Percentiles rank a stretch among this genome's conserved stretches.
phyloP scores from a whole-genome alignment of 2,329 filamentous ascomycete species.

The Thielaviopsis populi region DNA sequence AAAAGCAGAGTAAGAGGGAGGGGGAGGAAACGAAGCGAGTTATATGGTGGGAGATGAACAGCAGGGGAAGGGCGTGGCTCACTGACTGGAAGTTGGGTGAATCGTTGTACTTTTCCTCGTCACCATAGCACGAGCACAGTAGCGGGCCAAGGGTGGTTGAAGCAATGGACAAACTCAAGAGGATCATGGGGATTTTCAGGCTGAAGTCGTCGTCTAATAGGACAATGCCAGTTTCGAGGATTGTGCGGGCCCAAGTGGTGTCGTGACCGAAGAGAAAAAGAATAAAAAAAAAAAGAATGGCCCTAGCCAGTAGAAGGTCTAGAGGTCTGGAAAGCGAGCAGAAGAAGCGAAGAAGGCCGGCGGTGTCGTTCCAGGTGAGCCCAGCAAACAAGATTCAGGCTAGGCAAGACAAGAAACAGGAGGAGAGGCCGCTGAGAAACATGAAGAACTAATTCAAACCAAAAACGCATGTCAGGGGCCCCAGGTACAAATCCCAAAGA shows the following conservation, averaged over 20 bases:
- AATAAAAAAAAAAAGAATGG: neutral
- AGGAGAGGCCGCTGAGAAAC: too few relatives aligned
- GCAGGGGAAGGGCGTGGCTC: neutral
- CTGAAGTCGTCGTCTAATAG: too few relatives aligned
- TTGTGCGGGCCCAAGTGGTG: neutral
- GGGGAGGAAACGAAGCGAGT: neutral
- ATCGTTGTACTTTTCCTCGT: neutral
- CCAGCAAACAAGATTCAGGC: too few relatives aligned
- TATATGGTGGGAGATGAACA: neutral
- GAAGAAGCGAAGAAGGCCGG: neutral
- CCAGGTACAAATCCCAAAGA: neutral
- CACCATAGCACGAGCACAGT: neutral
- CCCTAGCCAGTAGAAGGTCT: too few relatives aligned
- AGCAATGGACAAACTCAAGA: neutral
- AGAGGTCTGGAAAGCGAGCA: too few relatives aligned
- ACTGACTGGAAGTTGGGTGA: neutral
- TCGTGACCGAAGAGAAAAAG: too few relatives aligned
- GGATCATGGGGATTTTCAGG: neutral
- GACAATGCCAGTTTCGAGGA: too few relatives aligned
- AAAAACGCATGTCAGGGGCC: too few relatives aligned
- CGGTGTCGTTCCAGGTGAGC: too few relatives aligned
- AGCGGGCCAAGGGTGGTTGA: neutral
- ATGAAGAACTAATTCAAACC: too few relatives aligned
- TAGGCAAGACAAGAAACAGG: too few relatives aligned
- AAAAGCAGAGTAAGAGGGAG: neutral